These are phyloP conservation scores for Phytophthora fragariae DNA, from an alignment of 352 stramenopile species.

Conservation along the genomic window DNA sequence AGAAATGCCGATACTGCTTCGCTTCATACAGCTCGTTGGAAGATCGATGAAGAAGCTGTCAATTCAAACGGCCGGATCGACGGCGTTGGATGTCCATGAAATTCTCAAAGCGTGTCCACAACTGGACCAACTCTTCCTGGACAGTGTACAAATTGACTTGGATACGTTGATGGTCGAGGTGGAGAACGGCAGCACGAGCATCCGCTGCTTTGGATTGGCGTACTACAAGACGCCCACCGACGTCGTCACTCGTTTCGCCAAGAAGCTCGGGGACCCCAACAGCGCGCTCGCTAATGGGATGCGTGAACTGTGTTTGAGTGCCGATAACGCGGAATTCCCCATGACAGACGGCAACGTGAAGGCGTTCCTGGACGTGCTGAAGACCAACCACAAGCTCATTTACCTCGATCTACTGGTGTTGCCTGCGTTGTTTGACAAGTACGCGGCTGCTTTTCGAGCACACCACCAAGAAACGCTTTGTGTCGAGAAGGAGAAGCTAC, in stretches of 20 bases:
- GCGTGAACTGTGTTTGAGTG: slow-evolving; percentile 38
- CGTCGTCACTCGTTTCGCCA: slow-evolving; percentile 32
- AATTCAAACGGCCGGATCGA: slow-evolving; percentile 18
- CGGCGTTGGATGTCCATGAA: slow-evolving; percentile 21
- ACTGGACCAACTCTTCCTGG: slow-evolving; percentile 35
- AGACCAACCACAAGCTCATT: slow-evolving; percentile 39
- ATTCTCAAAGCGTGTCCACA: slow-evolving; percentile 30
- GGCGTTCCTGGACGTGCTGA: slow-evolving; percentile 30
- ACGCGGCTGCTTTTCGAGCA: slow-evolving; percentile 22
- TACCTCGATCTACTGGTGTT: slow-evolving; percentile 38
- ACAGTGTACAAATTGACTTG: slow-evolving; percentile 40
- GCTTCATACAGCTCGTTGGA: slow-evolving; percentile 35
- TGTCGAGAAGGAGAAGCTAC: slow-evolving; percentile 42
- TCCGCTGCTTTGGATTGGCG: slow-evolving; percentile 26
- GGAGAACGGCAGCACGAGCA: slow-evolving; percentile 23
- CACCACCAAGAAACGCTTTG: slow-evolving; percentile 36
- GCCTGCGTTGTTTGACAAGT: slow-evolving; percentile 32
- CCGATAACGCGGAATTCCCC: slow-evolving; percentile 34
- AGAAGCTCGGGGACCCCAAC: slow-evolving; percentile 24
- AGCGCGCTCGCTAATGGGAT: slow-evolving; percentile 24
- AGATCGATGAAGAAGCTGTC: slow-evolving; percentile 30
- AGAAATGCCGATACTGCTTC: slow-evolving; percentile 9
- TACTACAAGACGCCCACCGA: slow-evolving; percentile 26
- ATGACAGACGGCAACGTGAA: slow-evolving; percentile 31
- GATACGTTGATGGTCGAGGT: slow-evolving; percentile 29